These are phyloP conservation scores for Zizania latifolia DNA, from an alignment of 176 grass and related monocot genomes.

Conservation along the genomic window DNA sequence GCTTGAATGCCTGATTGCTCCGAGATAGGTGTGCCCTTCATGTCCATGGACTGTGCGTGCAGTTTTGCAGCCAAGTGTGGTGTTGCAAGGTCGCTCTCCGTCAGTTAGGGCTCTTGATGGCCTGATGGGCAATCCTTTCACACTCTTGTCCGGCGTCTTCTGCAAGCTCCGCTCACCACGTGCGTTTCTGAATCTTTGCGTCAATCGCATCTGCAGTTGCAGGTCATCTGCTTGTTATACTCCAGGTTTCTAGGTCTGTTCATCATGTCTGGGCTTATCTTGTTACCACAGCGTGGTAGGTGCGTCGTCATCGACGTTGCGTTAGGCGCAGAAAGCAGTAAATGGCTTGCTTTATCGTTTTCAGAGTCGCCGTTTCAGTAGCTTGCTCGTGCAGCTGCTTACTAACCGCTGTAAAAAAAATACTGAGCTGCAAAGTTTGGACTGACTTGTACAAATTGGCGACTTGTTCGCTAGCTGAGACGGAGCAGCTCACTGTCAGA, in stretches of 20 bases:
- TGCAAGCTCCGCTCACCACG: background rate
- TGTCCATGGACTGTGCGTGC: background rate
- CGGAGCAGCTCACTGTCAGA: background rate
- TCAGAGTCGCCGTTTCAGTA: background rate
- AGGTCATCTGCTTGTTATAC: background rate
- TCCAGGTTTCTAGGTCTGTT: background rate
- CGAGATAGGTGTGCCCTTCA: background rate
- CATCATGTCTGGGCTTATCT: background rate
- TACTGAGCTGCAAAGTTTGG: background rate
- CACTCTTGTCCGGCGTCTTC: background rate
- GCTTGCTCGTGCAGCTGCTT: background rate
- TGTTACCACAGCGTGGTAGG: constrained; percentile 7
- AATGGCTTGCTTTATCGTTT: background rate
- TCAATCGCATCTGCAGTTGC: background rate
- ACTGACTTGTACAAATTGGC: background rate
- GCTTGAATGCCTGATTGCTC: background rate
- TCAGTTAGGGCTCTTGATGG: constrained; percentile 9
- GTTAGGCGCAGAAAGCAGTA: background rate
- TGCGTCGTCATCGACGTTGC: background rate
- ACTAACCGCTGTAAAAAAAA: background rate
- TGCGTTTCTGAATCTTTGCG: background rate
- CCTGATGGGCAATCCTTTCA: background rate
- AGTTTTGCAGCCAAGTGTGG: background rate
- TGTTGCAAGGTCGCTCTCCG: constrained; percentile 23
- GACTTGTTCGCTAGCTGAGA: background rate